Evolutionary conservation across 1,284 basidiomycete species (phyloP), one percentile per base, ranked within the genome.

Genomic region (Irpex sp.): DNA sequence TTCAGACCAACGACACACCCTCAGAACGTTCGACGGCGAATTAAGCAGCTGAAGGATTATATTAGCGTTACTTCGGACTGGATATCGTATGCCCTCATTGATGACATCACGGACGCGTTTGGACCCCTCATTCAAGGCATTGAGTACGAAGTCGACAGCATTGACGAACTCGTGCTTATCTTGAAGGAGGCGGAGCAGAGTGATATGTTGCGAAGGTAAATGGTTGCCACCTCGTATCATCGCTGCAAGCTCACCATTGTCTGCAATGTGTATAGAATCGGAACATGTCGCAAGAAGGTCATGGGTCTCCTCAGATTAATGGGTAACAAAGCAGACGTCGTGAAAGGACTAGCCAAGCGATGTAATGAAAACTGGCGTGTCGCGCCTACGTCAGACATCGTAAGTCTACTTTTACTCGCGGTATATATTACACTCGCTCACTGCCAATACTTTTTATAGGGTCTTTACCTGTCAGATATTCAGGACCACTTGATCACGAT

Each of bases 281-380:
- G 97, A 52, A 98, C 95, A 0, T 99, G 97, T 75, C 86, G 97
- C 59, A 99, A 99, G 81, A 99, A 99, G 78, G 97, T 99, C 71
- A 99, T 99, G 97, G 97, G 97, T 36, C 79, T 99, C 47, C 77
- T 99, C 59, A 78, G 92, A 68, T 79, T 99, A 60, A 98, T 99
- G 97, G 97, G 97, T 47, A 98, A 97, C 79, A 99, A 99, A 81
- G 97, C 97, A 56, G 97, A 99, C 74, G 97, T 99, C 65, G 97
- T 99, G 67, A 99, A 99, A 75, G 97, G 97, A 15, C 81, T 99
- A 44, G 96, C 97, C 37, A 99, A 99, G 79, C 85, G 97, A 67
- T 97, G 96, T 74, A 99, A 99, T 74, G 97, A 99, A 79, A 97
- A 99, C 74, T 99, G 97, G 97, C 88, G 93, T 62, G 93, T 99